These are phyloP conservation scores for Climacium dendroides DNA, from an alignment of 225 moss, liverwort and hornwort genomes.

Conservation along the genomic window DNA sequence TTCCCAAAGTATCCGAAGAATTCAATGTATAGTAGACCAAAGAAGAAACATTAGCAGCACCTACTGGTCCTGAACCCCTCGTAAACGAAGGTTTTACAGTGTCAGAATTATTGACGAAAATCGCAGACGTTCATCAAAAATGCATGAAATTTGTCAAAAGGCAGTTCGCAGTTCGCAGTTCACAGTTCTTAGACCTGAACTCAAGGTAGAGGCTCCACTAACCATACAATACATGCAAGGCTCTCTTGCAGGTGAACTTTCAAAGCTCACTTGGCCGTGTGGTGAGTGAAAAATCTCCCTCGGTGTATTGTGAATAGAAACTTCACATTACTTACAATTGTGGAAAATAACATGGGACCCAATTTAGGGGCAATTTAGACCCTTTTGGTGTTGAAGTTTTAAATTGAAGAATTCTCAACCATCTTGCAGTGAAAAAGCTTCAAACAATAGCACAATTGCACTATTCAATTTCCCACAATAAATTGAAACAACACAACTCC, in stretches of 20 bases:
- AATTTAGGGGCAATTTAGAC: background rate
- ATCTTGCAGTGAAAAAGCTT: background rate
- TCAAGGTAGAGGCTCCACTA: no score
- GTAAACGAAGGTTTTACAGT: no score
- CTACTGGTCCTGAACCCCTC: no score
- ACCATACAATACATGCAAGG: no score
- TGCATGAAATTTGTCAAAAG: no score
- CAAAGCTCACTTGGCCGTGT: background rate
- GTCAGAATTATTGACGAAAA: no score
- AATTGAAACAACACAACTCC: background rate
- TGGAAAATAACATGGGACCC: background rate
- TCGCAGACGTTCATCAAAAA: no score
- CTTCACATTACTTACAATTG: background rate
- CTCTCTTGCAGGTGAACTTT: background rate
- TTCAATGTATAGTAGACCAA: no score
- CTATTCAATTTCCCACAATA: background rate
- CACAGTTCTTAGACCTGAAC: no score
- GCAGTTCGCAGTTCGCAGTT: no score
- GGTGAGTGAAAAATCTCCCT: background rate
- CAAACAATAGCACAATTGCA: background rate
- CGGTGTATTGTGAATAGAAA: background rate
- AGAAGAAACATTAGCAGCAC: no score
- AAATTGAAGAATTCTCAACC: background rate
- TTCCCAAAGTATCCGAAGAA: no score
- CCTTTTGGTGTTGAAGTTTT: background rate